Evolutionary conservation across 768 basidiomycete species (phyloP), one percentile per base, ranked within the genome.

Genomic region (Neoboletus subvelutipes): DNA sequence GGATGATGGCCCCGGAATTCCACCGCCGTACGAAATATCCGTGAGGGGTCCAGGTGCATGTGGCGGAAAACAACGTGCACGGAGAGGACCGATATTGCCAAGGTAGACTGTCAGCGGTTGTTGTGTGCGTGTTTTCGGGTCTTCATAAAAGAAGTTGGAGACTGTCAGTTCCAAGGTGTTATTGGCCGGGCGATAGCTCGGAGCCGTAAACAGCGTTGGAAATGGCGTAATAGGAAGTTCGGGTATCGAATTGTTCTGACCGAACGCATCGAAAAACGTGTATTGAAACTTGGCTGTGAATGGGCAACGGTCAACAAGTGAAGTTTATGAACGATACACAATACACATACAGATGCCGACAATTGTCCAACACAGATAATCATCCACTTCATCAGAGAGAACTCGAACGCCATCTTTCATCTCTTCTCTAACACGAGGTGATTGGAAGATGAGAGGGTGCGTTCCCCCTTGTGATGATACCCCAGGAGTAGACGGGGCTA

Each of bases 301-400:
- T 52, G 24, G 24, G 17, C 3, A 45, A 54, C 56, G 51, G 64
- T 74, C 45, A 65, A 61, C 60, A 55, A 57, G 48, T 55, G 54
- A 50, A 55, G 57, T 29, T 46, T 12, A 46, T 28, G 48, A 43
- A 50, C 18, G 53, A 47, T 45, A 28, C 47, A 54, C 57, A 47
- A 56, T 22, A 65, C 59, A 77, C 89, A 73, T 74, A 94, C 94
- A 92, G 51, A 96, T 94, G 39, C 94, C 92, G 61, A 94, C 92
- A 64, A 97, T 94, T 13, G 92, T 93, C 94, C 94, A 97, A 67
- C 91, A 93, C 55, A 95, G 76, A 77, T 93, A 95, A 69, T 97
- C 94, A 69, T 97, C 94, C 7, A 97, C 91, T 72, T 93, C 90
- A 64, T 96, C 94, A 24, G 84, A 87, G 53, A 92, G 83, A 33